Base-by-base conservation (phyloP, 2,329 filamentous ascomycete species). In the Emydomyces testavorans region DNA sequence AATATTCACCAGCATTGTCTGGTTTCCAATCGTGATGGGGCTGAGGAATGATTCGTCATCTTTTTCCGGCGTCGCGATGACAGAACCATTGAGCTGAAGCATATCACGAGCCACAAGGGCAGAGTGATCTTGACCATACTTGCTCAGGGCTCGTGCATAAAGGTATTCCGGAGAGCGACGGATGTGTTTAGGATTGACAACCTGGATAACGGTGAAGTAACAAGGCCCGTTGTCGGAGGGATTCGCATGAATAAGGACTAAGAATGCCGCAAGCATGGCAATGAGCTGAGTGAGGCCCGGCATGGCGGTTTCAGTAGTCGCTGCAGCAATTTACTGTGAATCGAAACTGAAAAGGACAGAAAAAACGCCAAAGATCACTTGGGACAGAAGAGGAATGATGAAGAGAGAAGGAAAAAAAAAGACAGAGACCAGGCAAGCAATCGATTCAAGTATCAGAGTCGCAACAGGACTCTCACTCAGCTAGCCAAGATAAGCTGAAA, bases 1-100 rank as follows among this genome's bases (percentile, higher is more conserved):
- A 51, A 88, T 75, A 60, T 85, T 81, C 51, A 88, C 62, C 50
- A 78, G 74, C 53, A 85, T 60, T 2, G 68, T 75, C 56, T 81
- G 78, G 59, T 74, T 66, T 37, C 83, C 84, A 52, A 87, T 69
- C 1, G 68, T 71, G 39, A 87, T 76, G 0, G 80, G 77, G 48
- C 75, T 72, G 24, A 80, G 65, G 49, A 80, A 82, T 58, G 80
- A 72, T 2, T 67, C 65, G 53, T 82, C 79, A 40, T 69, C 63
- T n/a, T 63, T 55, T 51, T 71, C 62, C 0, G 75, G 73, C 15
- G 65, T 70, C 15, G 70, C 66, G 20, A 63, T 49, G 50, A 52
- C 51, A 13, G 50, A 51, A 10, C 42, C 49, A 11, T 36, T 46
- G 10, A 6, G 10, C 5, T 8, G 26, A 7, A 23, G 13, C 15